A percentile compares a stretch with the other conserved stretches of the same genome.
These are phyloP conservation scores for Aspergillus spinulosporus DNA, from an alignment of 2,329 filamentous ascomycete species.

Conservation along the genomic window DNA sequence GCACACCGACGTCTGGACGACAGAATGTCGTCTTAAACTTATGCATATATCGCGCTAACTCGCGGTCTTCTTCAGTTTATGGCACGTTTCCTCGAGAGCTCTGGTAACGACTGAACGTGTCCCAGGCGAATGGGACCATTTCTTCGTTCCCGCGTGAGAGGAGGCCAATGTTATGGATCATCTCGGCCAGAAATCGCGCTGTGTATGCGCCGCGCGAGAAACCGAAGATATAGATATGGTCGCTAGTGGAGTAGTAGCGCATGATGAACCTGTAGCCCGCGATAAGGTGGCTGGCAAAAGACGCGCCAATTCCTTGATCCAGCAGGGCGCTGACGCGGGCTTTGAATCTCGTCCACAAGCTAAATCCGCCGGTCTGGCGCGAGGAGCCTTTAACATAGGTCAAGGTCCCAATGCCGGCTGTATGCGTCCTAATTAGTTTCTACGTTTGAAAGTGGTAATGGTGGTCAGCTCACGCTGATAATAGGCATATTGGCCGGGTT, in stretches of 20 bases:
- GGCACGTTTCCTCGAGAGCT: conserved; percentile 32
- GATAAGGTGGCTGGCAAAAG: conserved; percentile 10
- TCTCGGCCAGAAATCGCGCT: conserved; percentile 14
- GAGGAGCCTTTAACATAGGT: conserved; percentile 11
- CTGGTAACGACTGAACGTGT: conserved; percentile 33
- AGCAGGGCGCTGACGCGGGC: conserved; percentile 8
- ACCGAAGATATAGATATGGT: conserved; percentile 19
- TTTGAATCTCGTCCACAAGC: conserved; percentile 5
- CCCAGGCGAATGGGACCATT: conserved; percentile 54
- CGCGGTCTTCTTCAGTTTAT: conserved; percentile 20
- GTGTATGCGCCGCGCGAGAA: conserved; percentile 19
- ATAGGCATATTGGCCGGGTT: conserved; percentile 10
- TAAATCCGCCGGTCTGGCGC: conserved; percentile 2
- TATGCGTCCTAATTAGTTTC: neutral
- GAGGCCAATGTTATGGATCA: conserved; percentile 29
- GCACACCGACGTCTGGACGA: conserved; percentile 48
- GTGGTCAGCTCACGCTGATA: conserved; percentile 11
- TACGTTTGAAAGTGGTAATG: neutral
- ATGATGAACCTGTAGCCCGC: conserved; percentile 12
- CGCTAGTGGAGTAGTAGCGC: conserved; percentile 15
- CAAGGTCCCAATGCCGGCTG: conserved; percentile 16
- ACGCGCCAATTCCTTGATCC: conserved; percentile 10
- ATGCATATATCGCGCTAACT: conserved; percentile 33
- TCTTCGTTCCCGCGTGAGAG: conserved; percentile 56
- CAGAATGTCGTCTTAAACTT: conserved; percentile 54